These are phyloP conservation scores for Mitragyna speciosa DNA, from an alignment of 257 asterid species.

Conservation along the genomic window DNA sequence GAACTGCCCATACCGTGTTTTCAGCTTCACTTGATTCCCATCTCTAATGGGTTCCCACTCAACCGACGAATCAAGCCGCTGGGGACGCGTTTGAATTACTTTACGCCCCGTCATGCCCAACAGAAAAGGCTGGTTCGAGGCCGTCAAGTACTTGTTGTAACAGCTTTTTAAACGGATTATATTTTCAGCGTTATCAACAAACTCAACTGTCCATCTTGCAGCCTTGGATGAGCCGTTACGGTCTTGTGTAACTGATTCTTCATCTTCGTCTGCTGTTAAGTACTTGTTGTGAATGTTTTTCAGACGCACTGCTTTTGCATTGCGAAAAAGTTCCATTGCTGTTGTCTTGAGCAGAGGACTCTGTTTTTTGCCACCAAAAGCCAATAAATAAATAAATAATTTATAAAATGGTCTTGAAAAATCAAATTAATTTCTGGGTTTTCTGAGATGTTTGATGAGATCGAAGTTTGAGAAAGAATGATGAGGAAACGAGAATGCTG, in stretches of 20 bases:
- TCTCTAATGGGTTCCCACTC: conserved; percentile 94
- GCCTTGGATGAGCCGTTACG: conserved; percentile 36
- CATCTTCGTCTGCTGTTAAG: conserved; percentile 45
- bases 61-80: conserved; percentile 72
- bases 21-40: conserved; percentile 64
- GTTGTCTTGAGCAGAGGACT: conserved; percentile 12
- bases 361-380: conserved; percentile 8
- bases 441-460: not conserved
- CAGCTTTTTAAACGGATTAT: conserved; percentile 45
- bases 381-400: not conserved
- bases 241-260: conserved; percentile 39
- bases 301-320: conserved; percentile 43
- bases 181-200: conserved; percentile 21
- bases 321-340: conserved; percentile 41
- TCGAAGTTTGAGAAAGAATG: not conserved
- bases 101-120: conserved; percentile 82
- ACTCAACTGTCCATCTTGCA: conserved; percentile 44
- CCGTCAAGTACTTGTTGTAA: conserved; percentile 38
- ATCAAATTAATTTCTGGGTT: conserved; percentile 5
- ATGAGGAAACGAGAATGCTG: not conserved
- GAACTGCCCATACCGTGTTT: conserved; percentile 84
- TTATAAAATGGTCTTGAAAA: not conserved
- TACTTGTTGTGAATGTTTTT: conserved; percentile 34
- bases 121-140: conserved; percentile 44
- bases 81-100: conserved; percentile 64